Evolutionary conservation across 805 yeast species (phyloP).

Genomic region (Yarrowia alimentaria): DNA sequence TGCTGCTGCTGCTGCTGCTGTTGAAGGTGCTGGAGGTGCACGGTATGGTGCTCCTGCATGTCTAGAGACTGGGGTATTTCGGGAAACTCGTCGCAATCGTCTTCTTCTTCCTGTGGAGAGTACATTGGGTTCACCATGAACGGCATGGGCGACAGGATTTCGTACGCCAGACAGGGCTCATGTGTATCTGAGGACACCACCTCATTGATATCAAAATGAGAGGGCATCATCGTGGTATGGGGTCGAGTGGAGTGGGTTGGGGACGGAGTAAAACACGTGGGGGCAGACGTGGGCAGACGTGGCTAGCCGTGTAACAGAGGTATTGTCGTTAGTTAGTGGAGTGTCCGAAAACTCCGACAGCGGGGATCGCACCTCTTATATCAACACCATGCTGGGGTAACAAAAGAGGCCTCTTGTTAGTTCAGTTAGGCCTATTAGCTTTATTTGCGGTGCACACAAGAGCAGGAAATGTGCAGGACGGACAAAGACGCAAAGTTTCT

Average conservation of each 20-base stretch:
- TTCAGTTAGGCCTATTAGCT: conserved; percentile 17
- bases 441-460: conserved; percentile 22
- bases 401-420: conserved; percentile 22
- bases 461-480: conserved; percentile 16
- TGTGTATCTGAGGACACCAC: conserved; percentile 14
- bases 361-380: conserved; percentile 15
- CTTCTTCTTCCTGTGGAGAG: conserved; percentile 24
- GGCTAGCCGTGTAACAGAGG: too few species aligned
- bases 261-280: too few species aligned
- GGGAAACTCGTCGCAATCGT: conserved; percentile 21
- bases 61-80: conserved; percentile 24
- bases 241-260: not conserved
- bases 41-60: too few species aligned
- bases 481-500: too few species aligned
- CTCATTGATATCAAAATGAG: conserved; percentile 27
- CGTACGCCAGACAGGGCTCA: conserved; percentile 18
- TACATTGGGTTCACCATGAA: conserved; percentile 25
- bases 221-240: conserved; percentile 24
- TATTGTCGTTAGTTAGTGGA: too few species aligned
- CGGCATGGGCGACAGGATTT: conserved; percentile 15
- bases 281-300: too few species aligned
- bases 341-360: too few species aligned
- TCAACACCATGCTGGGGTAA: conserved; percentile 1
- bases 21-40: too few species aligned
- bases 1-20: conserved; percentile 8